These are phyloP conservation scores for Rhizopogon roseolus DNA, from an alignment of 768 basidiomycete species.

Conservation along the genomic window DNA sequence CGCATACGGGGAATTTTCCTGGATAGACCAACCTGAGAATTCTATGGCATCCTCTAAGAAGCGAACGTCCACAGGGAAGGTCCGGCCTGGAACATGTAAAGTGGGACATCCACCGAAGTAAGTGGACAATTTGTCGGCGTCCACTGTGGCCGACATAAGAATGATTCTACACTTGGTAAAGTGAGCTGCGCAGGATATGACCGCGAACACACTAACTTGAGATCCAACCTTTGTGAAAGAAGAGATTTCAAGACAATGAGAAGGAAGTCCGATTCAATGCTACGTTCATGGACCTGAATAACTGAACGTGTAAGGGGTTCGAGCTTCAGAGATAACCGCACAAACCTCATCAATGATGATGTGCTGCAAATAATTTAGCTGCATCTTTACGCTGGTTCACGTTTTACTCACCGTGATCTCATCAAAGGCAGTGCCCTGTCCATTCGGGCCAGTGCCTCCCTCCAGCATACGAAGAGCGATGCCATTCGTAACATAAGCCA, in stretches of 20 bases:
- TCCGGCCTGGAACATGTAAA: conserved; percentile 87
- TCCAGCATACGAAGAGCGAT: conserved; percentile 98
- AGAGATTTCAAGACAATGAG: conserved; percentile 89
- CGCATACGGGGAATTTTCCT: conserved; percentile 79
- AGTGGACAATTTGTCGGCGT: conserved; percentile 82
- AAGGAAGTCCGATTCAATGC: conserved; percentile 96
- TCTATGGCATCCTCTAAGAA: conserved; percentile 93
- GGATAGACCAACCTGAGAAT: conserved; percentile 70
- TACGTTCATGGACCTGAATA: conserved; percentile 84
- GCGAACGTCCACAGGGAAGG: conserved; percentile 83
- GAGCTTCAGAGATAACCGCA: conserved; percentile 1
- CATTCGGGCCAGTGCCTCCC: conserved; percentile 62
- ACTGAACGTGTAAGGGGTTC: background rate
- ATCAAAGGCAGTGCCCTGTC: conserved; percentile 79
- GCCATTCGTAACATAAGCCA: conserved; percentile 89
- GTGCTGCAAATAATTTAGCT: conserved; percentile 45
- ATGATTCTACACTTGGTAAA: conserved; percentile 57
- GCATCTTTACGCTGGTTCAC: background rate
- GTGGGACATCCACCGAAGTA: conserved; percentile 88
- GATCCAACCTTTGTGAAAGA: conserved; percentile 65
- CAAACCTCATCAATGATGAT: conserved; percentile 91
- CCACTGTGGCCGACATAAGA: conserved; percentile 95
- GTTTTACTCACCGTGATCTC: conserved; percentile 76
- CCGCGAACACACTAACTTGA: conserved; percentile 56
- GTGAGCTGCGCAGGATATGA: background rate